Conservation (phyloP, 345 rosid genomes). For the Schrenkiella parvula region DNA sequence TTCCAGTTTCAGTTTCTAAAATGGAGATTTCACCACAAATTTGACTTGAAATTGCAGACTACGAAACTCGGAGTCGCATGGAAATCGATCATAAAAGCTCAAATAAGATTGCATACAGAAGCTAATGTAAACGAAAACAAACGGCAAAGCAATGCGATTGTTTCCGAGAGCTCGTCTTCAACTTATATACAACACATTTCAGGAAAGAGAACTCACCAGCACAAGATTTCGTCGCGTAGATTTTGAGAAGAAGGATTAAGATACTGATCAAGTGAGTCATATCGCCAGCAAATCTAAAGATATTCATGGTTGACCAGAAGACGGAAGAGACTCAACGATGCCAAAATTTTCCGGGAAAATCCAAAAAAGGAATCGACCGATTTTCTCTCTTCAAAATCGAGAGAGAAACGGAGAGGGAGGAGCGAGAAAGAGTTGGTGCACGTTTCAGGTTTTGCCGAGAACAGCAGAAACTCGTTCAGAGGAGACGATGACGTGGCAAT, state of each 20-base stretch:
- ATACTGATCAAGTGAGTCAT: conserved; percentile 90
- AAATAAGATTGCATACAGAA: conserved; percentile 2
- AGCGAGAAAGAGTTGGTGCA: not conserved
- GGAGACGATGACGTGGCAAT: conserved; percentile 35
- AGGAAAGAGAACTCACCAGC: conserved; percentile 47
- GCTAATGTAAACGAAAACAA: not conserved
- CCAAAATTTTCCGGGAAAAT: conserved; percentile 1
- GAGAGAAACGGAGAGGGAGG: not conserved
- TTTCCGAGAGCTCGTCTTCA: conserved; percentile 26
- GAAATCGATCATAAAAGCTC: not conserved
- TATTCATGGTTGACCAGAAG: conserved; percentile 59
- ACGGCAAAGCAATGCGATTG: conserved; percentile 22
- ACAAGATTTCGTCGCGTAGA: conserved; percentile 91
- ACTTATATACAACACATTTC: not conserved
- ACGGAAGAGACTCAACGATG: not conserved
- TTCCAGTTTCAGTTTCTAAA: not conserved
- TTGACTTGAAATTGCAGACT: conserved; percentile 5
- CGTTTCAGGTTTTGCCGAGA: conserved; percentile 21
- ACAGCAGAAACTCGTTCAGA: conserved; percentile 9
- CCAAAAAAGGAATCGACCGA: not conserved
- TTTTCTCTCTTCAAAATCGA: conserved; percentile 21
- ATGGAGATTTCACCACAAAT: not conserved
- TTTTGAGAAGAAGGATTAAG: conserved; percentile 91
- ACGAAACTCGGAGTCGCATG: not conserved
- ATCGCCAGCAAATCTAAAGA: conserved; percentile 91